A percentile compares a stretch with the other conserved stretches of the same genome.
phyloP scores from a whole-genome alignment of 495 filamentous ascomycete genomes.

The Aspergillus mulundensis region DNA sequence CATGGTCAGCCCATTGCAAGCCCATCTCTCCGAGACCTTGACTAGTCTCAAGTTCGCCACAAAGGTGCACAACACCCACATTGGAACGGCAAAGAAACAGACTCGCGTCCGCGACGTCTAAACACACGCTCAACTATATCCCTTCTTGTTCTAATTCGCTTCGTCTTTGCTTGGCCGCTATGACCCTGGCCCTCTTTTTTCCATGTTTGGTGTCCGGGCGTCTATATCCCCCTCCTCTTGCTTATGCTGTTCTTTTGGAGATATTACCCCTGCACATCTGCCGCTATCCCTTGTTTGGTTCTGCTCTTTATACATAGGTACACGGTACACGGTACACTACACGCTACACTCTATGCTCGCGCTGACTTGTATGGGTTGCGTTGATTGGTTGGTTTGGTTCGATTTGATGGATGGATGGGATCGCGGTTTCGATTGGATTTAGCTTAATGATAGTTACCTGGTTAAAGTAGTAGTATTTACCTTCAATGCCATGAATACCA shows the following conservation, averaged over 20 bases:
- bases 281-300: background rate
- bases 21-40: slow-evolving; percentile 87
- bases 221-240: background rate
- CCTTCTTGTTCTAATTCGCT: background rate
- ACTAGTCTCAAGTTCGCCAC: slow-evolving; percentile 95
- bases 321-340: slow-evolving; percentile 3
- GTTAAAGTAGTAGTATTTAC: slow-evolving; percentile 1
- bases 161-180: background rate
- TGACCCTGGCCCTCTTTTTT: slow-evolving; percentile 12
- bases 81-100: slow-evolving; percentile 78
- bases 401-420: slow-evolving; percentile 3
- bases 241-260: slow-evolving; percentile 10
- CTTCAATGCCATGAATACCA: background rate
- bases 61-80: slow-evolving; percentile 89
- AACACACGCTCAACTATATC: slow-evolving; percentile 5
- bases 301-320: slow-evolving; percentile 3
- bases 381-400: background rate
- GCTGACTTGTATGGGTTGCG: background rate
- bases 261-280: slow-evolving; percentile 8
- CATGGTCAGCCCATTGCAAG: slow-evolving; percentile 91
- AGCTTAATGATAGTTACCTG: slow-evolving; percentile 14
- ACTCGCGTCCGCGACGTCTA: slow-evolving; percentile 54
- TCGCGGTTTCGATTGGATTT: slow-evolving; percentile 18
- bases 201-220: slow-evolving; percentile 24
- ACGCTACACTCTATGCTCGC: too few species aligned